Base-by-base conservation (phyloP, 1,284 basidiomycete genomes). In the Austroboletus niveus region DNA sequence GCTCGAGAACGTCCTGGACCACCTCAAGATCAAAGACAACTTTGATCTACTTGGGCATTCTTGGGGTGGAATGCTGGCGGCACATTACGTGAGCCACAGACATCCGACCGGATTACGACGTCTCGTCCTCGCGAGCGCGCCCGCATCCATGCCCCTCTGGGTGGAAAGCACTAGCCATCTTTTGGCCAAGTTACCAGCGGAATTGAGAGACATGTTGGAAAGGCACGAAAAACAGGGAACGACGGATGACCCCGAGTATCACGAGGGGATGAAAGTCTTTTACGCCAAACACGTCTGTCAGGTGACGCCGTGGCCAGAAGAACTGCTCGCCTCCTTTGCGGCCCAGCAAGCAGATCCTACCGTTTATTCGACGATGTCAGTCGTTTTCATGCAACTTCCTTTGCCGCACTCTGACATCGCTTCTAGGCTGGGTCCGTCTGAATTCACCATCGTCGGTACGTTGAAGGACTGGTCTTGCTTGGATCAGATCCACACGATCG, bases 31-130 rank as follows among this genome's bases (percentile, higher is more conserved):
- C 42, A 42, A 60, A 20, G 58, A 65, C 15, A 55, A 70, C 40
- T 80, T 72, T 57, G 70, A 72, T 55, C 54, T 80, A 4, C 56
- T 75, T 11, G 79, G 78, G 0, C 78, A 80, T 44, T 79, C 75
- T 15, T 79, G 75, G 74, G 79, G 79, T n/a, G 76, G 69, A 8
- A 79, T 79, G 68, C 63, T 80, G n/a, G 77, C 64, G 0, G 63
- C 71, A 0, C 60, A 70, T 30, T 72, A 69, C 40, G 62, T 57
- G 42, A 61, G 69, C 42, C 47, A 69, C 59, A 47, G 58, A 41
- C 63, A 64, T 15, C 77, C 77, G 0, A 51, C 54, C 5, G 75
- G 76, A 1, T 52, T 82, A n/a, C 69, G 68, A 42, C 67, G 59
- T 6, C 66, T 82, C 8, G 56, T 79, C 15, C 54, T 79, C 7